Evolutionary conservation across 139 green algal genomes (phyloP), one percentile per base, ranked within the genome.

Genomic region (Chlamydomonas schloesseri): DNA sequence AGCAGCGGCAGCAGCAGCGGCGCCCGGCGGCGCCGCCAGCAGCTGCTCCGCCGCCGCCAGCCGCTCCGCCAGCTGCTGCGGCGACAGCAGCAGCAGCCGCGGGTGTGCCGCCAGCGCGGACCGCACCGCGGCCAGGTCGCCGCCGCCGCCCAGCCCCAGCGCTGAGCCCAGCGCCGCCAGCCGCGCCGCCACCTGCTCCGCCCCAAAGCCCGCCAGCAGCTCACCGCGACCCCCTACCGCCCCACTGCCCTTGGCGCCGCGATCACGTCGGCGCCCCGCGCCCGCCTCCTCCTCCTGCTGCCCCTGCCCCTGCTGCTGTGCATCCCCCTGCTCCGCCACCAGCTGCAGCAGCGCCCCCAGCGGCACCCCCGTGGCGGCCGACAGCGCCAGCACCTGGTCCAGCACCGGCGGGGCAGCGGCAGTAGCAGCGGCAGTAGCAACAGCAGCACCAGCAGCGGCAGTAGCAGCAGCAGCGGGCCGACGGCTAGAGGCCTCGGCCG

Each of bases 71-170:
- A 47, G 69, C 69, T 37, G 15, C 69, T 53, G 18, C 11, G 21
- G 34, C 14, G 11, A 11, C 69, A 74, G 69, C 34, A 31, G 26
- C 69, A 74, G 69, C 69, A 74, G 69, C 69, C 34, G 14, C 26
- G 69, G 69, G 26, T 71, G 34, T 0, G 31, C n/a, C 23, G 55
- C 28, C 34, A 79, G 15, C 33, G 3, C 8, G 10, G 8, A 10
- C 42, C 65, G 50, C 31, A 31, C 80, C 50, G 70, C 80, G 26
- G 50, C 50, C 42, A 50, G 42, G 42, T 50, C n/a, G 47, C 69
- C 36, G 46, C 28, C 33, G 58, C 14, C 60, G 60, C 60, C 60
- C 60, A 67, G 60, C 15, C 81, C 69, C 50, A 87, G 81, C 34
- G 36, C 69, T 2, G 18, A 53, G 18, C 0, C 68, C 53, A 87